Evolutionary conservation across 2,329 filamentous ascomycete genomes (phyloP).

Genomic region (Aspergillus brasiliensis): DNA sequence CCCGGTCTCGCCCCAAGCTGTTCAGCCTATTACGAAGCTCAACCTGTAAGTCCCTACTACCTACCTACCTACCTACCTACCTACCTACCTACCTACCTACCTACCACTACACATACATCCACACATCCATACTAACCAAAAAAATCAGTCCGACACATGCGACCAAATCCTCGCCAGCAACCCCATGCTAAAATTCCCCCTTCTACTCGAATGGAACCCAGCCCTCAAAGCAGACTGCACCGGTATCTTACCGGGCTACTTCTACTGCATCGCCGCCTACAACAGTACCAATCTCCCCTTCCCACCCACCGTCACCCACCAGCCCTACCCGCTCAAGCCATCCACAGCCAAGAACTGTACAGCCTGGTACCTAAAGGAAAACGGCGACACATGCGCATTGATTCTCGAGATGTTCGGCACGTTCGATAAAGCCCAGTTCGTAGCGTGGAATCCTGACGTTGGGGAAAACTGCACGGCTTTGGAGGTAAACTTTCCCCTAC

Average conservation of each 20-base stretch:
- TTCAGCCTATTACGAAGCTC: conserved; percentile 9
- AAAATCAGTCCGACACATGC: conserved; percentile 13
- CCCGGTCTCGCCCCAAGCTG: conserved; percentile 3
- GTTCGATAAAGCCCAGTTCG: conserved; percentile 9
- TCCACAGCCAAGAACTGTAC: conserved; percentile 9
- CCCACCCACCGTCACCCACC: conserved; percentile 10
- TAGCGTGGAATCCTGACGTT: conserved; percentile 13
- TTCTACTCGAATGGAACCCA: conserved; percentile 15
- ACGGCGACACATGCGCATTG: conserved; percentile 11
- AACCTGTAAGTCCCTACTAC: neutral
- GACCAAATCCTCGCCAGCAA: conserved; percentile 7
- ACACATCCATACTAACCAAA: neutral
- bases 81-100: neutral
- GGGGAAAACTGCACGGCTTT: neutral
- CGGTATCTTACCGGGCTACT: conserved; percentile 9
- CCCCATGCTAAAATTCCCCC: neutral
- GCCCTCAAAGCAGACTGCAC: conserved; percentile 12
- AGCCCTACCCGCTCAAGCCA: neutral
- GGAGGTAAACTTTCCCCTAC: neutral
- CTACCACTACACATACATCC: neutral
- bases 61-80: neutral
- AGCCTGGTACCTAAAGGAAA: conserved; percentile 6
- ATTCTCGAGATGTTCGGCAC: conserved; percentile 13
- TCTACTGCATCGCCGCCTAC: conserved; percentile 17
- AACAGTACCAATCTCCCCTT: neutral